These are phyloP conservation scores for Candida methanosorbosa DNA, from an alignment of 805 yeast genomes.

Conservation along the genomic window DNA sequence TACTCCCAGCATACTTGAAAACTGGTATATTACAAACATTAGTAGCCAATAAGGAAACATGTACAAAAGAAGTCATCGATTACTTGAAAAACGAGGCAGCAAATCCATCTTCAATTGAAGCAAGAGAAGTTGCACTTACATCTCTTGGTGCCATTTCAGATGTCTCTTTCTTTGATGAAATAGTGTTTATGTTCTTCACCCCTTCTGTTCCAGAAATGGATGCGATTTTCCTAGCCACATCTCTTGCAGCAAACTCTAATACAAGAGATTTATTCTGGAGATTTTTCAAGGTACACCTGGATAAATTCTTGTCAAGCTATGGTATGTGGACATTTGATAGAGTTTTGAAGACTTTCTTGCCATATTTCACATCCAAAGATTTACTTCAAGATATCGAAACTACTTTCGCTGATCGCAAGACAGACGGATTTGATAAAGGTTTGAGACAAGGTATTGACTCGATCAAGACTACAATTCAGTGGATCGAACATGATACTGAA, in stretches of 20 bases:
- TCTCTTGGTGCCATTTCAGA: constrained; percentile 42
- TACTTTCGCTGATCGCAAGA: constrained; percentile 39
- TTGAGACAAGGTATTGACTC: constrained; percentile 48
- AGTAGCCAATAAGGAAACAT: constrained; percentile 27
- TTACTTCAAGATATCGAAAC: constrained; percentile 26
- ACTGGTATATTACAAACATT: constrained; percentile 35
- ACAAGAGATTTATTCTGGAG: constrained; percentile 39
- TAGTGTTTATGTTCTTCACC: constrained; percentile 33
- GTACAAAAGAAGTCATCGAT: constrained; percentile 26
- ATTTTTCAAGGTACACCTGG: constrained; percentile 41
- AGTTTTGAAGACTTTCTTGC: constrained; percentile 25
- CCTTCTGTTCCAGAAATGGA: constrained; percentile 50
- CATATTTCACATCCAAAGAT: constrained; percentile 25
- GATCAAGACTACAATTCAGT: constrained; percentile 37
- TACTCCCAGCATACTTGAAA: constrained; percentile 37
- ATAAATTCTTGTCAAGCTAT: constrained; percentile 30
- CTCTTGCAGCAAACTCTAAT: constrained; percentile 36
- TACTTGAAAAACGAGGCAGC: constrained; percentile 36
- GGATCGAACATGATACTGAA: constrained; percentile 38
- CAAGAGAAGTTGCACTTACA: constrained; percentile 47
- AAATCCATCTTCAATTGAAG: constrained; percentile 46
- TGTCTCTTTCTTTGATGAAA: constrained; percentile 23
- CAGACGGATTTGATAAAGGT: constrained; percentile 50
- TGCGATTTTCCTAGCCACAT: constrained; percentile 38
- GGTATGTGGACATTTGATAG: constrained; percentile 27